Conservation (phyloP, 306 rosid genomes). For the Cicer pinnatifidum region DNA sequence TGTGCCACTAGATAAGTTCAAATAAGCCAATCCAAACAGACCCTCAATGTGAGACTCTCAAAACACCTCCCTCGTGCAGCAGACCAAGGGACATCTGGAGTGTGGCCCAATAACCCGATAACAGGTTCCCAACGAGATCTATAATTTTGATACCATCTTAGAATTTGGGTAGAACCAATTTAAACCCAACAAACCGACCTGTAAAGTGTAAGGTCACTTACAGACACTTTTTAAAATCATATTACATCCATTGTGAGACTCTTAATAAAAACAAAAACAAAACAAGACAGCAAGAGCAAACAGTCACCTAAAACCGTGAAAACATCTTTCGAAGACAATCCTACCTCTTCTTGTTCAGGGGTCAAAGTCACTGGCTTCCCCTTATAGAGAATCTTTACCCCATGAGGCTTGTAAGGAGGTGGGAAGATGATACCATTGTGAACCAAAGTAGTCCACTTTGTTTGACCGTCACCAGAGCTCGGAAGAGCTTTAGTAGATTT, state of each 20-base stretch:
- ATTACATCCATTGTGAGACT: not conserved
- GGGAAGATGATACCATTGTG: conserved; percentile 99
- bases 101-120: not conserved
- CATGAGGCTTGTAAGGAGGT: conserved; percentile 79
- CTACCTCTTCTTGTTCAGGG: conserved; percentile 92
- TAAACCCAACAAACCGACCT: not conserved
- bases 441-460: conserved; percentile 89
- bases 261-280: not conserved
- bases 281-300: not conserved
- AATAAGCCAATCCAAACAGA: no score
- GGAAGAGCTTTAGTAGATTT: conserved; percentile 78
- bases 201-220: not conserved
- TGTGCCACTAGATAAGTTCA: no score
- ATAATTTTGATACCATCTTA: not conserved
- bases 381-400: conserved; percentile 78
- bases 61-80: not conserved
- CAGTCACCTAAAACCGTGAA: not conserved
- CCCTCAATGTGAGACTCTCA: not conserved
- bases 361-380: conserved; percentile 80
- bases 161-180: not conserved
- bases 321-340: conserved; percentile 17
- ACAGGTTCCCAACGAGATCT: not conserved
- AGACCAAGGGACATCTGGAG: not conserved
- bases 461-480: conserved; percentile 91
- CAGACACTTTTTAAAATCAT: not conserved